A percentile compares a stretch with the other conserved stretches of the same genome.
These are phyloP conservation scores for Daldinia loculata DNA, from an alignment of 495 filamentous ascomycete species.

Conservation along the genomic window DNA sequence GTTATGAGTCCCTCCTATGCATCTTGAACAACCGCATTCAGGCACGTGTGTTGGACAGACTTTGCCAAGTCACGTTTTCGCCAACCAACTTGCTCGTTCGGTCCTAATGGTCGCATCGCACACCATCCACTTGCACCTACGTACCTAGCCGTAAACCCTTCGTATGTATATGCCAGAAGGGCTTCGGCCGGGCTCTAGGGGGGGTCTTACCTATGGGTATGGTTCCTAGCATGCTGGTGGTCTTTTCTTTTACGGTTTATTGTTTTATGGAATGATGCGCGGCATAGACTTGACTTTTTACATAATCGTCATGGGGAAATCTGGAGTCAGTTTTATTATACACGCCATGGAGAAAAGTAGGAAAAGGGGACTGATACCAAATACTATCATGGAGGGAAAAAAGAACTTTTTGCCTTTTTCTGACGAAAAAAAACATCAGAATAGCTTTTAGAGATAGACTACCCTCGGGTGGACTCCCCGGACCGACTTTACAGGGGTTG, in stretches of 20 bases:
- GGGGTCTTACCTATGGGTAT: conserved; percentile 5
- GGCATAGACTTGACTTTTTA: conserved; percentile 26
- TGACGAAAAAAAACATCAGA: conserved; percentile 10
- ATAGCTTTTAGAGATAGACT: conserved; percentile 27
- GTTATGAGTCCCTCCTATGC: conserved; percentile 6
- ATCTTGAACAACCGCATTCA: not conserved
- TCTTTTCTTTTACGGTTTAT: conserved; percentile 19
- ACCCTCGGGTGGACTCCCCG: conserved; percentile 17
- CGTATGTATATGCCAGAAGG: conserved; percentile 15
- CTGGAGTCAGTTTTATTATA: conserved; percentile 24
- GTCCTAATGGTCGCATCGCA: conserved; percentile 5
- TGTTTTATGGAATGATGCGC: conserved; percentile 26
- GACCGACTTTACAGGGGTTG: not conserved
- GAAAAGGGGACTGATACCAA: conserved; percentile 33
- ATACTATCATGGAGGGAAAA: conserved; percentile 28
- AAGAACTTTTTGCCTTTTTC: conserved; percentile 1
- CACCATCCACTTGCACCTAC: conserved; percentile 15
- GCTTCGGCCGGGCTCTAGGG: conserved; percentile 14
- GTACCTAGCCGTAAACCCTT: conserved; percentile 9
- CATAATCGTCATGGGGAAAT: conserved; percentile 22
- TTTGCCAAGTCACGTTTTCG: not conserved
- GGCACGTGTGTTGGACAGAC: not conserved
- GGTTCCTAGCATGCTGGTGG: not conserved
- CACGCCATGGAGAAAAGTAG: conserved; percentile 25
- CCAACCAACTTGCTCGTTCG: conserved; percentile 2